Conservation (phyloP, 2,329 filamentous ascomycete genomes). For the Coniochaeta sp. region DNA sequence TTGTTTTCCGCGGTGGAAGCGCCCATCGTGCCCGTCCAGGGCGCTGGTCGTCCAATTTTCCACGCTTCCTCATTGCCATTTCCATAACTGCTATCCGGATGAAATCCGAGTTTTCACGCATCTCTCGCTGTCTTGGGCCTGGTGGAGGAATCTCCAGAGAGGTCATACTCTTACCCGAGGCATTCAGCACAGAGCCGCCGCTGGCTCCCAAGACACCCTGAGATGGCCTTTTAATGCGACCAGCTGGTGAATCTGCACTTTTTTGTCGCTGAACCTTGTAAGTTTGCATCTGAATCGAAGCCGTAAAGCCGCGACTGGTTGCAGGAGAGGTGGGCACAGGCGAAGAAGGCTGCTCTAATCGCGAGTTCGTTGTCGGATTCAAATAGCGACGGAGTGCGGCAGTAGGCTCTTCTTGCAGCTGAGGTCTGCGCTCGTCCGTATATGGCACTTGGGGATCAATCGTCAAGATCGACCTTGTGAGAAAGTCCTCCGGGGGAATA, state of each 20-base stretch:
- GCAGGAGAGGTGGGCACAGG: slow-evolving; percentile 16
- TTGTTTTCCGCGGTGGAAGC: slow-evolving; percentile 55
- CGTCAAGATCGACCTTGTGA: slow-evolving; percentile 60
- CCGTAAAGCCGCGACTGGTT: slow-evolving; percentile 39
- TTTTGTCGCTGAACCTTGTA: slow-evolving; percentile 52
- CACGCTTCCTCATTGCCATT: slow-evolving; percentile 61
- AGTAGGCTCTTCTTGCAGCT: slow-evolving; percentile 56
- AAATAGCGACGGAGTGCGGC: slow-evolving; percentile 60
- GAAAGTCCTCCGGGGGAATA: slow-evolving; percentile 58
- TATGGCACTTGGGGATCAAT: slow-evolving; percentile 60
- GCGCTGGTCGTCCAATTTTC: slow-evolving; percentile 58
- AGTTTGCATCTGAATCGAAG: slow-evolving; percentile 66
- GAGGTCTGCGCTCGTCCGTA: slow-evolving; percentile 58
- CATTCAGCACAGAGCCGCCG: background rate
- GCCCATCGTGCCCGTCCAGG: slow-evolving; percentile 62
- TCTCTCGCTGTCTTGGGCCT: slow-evolving; percentile 53
- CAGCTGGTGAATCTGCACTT: slow-evolving; percentile 21
- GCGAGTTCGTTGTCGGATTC: slow-evolving; percentile 50
- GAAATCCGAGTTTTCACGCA: slow-evolving; percentile 64
- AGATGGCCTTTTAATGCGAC: slow-evolving; percentile 16
- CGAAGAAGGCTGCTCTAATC: slow-evolving; percentile 29
- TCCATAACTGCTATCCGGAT: slow-evolving; percentile 66
- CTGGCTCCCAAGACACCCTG: slow-evolving; percentile 18
- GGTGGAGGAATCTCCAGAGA: slow-evolving; percentile 24
- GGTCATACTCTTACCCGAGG: background rate